Base-by-base conservation (phyloP, 73 alveolate species). In the Paramecium octaurelia region DNA sequence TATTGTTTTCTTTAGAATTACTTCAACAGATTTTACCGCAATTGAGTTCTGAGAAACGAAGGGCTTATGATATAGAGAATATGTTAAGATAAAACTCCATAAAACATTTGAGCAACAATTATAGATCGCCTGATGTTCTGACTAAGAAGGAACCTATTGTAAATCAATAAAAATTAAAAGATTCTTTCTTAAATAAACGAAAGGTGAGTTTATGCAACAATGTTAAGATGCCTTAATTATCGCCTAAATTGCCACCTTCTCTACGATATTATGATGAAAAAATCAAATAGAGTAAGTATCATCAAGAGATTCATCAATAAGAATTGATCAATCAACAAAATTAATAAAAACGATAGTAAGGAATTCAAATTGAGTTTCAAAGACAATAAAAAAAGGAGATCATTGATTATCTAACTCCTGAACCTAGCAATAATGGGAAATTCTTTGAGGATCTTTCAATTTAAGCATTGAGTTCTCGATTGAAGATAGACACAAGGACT, bases 231-330 rank as follows among this genome's bases (percentile, higher is more conserved):
- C 84, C 84, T 64, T 27, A 27, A 31, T 34, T 64, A 12, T 64
- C 84, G 0, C 50, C 84, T 23, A 27, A 64, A 24, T 64, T 64
- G 31, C 84, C 84, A 14, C 84, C 84, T 3, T 80, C 91, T 7
- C 29, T 80, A 6, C 8, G 91, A 6, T 80, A 42, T 80, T 80
- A 44, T 80, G 57, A 80, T 80, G 91, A 80, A 80, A 80, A 80
- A 48, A 42, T 44, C 31, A 80, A 80, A 21, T 44, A 44, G 8
- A 24, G 42, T 11, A 80, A 43, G 24, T 80, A 80, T 23, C 11
- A 44, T 12, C 8, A 42, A 46, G 91, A 42, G 20, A 44, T 44
- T 8, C 43, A 80, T 31, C 20, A 42, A 31, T 80, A 80, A 46
- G 91, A 80, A 8, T 20, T 43, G 6, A 20, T 31, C 1, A 80